phyloP scores from a whole-genome alignment of 345 rosid species.

The Corchorus olitorius region DNA sequence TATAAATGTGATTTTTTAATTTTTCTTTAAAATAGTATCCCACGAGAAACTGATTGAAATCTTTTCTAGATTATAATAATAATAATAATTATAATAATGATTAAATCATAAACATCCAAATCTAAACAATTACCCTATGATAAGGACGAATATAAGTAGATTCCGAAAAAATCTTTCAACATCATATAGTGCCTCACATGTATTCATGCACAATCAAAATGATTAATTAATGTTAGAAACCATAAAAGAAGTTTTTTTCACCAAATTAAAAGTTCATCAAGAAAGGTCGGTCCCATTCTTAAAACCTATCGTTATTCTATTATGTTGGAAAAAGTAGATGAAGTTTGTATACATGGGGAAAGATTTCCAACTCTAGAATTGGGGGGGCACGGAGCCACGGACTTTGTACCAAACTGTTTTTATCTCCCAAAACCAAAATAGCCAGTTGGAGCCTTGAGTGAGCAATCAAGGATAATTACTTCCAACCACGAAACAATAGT shows the following conservation, averaged over 20 bases:
- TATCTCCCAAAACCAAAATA: neutral
- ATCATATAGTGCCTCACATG: neutral
- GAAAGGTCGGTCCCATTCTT: neutral
- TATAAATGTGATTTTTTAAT: too few relatives aligned
- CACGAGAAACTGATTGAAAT: too few relatives aligned
- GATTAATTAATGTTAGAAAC: neutral
- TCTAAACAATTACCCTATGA: too few relatives aligned
- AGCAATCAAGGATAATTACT: neutral
- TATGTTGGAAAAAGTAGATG: neutral
- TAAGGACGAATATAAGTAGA: neutral
- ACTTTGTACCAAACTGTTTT: neutral
- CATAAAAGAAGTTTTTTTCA: neutral
- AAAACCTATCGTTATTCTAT: neutral
- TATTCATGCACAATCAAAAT: neutral
- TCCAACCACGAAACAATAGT: neutral
- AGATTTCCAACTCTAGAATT: neutral
- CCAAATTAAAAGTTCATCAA: neutral
- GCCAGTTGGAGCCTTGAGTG: neutral
- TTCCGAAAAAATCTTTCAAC: neutral
- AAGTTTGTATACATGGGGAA: neutral
- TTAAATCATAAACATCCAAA: too few relatives aligned
- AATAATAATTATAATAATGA: too few relatives aligned
- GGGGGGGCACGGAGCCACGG: neutral
- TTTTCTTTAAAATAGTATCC: too few relatives aligned
- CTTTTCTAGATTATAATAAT: too few relatives aligned